Percentiles rank a stretch among this genome's conserved stretches.
Conservation (phyloP, 148 eudicot genomes). For the Cornus florida region DNA sequence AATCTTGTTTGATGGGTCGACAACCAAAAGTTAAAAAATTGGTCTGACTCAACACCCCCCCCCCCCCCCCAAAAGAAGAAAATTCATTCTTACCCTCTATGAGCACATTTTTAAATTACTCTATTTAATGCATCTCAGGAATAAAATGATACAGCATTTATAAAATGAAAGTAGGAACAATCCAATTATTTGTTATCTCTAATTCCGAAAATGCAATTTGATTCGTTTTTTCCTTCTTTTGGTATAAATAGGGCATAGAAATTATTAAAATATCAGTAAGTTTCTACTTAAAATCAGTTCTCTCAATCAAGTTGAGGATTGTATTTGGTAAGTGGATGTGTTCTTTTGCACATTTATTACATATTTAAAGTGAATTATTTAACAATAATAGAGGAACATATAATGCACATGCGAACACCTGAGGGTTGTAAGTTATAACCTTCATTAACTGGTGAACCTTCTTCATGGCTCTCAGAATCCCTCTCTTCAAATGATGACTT, state of each 20-base stretch:
- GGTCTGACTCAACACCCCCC: neutral
- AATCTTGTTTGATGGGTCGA: neutral
- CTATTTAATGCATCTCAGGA: neutral
- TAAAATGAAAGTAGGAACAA: no score
- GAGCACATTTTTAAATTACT: neutral
- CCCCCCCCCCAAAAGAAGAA: neutral
- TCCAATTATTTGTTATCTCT: neutral
- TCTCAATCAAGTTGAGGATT: neutral
- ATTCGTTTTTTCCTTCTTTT: neutral
- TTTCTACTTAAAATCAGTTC: neutral
- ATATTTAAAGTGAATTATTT: neutral
- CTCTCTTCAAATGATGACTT: slow-evolving; percentile 30
- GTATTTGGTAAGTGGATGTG: neutral
- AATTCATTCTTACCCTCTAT: neutral
- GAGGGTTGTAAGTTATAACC: slow-evolving; percentile 20
- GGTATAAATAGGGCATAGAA: neutral
- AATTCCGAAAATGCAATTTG: neutral
- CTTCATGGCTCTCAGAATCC: slow-evolving; percentile 36
- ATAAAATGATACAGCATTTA: neutral
- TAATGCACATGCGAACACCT: neutral
- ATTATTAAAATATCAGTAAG: neutral
- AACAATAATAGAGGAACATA: neutral
- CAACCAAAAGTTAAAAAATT: neutral
- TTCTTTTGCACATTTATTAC: neutral
- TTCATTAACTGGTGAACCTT: slow-evolving; percentile 27